Evolutionary conservation across 23 red algal genomes (phyloP), one percentile per base, ranked within the genome.

Genomic region (Agarophyton chilense): DNA sequence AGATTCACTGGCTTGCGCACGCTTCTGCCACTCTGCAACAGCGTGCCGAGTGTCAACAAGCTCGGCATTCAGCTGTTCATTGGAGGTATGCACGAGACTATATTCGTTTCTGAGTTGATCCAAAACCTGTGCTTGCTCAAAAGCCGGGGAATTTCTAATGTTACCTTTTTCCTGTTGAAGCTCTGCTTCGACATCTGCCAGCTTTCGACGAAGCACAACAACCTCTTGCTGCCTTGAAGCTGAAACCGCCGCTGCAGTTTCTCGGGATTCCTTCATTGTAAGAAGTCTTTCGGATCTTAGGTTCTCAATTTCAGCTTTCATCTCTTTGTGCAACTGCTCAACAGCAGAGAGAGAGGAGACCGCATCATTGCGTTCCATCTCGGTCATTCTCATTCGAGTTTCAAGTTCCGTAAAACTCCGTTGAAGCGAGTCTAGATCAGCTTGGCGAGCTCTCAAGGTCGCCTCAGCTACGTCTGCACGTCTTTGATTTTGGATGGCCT

Each of bases 41-140:
- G 86, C 86, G 39, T 90, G 58, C 13, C 73, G 38, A 22, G 73
- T 38, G 49, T 90, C 86, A 42, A 79, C 40, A 31, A 90, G 68
- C 73, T 90, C 86, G 2, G 61, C 73, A 21, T 77, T 78, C 86
- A 90, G 19, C 42, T 51, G 26, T 24, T 90, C 86, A 17, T n/a
- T 41, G 18, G 82, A 72, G 17, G 21, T 24, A 18, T 52, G 31
- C 39, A 75, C 18, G 1, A 22, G 35, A 14, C 22, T 44, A 24
- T 87, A 47, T 43, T 87, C 82, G 47, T 65, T 68, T 17, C 65
- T 28, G 6, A 87, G 46, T 24, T 58, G 46, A 49, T 87, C 46
- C 16, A 87, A 75, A n/a, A 31, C 54, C 29, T 87, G 49, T 56
- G 28, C 35, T 52, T 87, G 47, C 34, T 87, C 82, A 19, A 18